Conservation (phyloP, 73 alveolate genomes). For the Uronychia setigera region DNA sequence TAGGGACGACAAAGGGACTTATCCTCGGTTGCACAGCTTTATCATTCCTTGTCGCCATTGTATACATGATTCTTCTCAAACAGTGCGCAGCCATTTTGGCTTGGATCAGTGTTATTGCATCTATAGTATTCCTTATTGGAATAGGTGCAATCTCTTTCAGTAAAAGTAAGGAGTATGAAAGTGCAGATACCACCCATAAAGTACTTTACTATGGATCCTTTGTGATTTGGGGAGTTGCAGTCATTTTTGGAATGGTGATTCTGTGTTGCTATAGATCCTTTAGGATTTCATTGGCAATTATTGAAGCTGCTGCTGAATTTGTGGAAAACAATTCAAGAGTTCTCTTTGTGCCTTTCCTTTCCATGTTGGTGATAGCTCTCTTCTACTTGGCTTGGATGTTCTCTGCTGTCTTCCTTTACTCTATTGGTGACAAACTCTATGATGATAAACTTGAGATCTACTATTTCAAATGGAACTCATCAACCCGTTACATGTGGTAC, state of each 20-base stretch:
- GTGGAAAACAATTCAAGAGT: slow-evolving; percentile 72
- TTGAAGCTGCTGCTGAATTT: slow-evolving; percentile 93
- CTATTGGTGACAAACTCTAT: slow-evolving; percentile 90
- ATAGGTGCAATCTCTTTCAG: slow-evolving; percentile 45
- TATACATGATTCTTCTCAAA: slow-evolving; percentile 60
- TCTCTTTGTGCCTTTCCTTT: slow-evolving; percentile 90
- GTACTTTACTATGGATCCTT: slow-evolving; percentile 18
- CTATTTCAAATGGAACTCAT: slow-evolving; percentile 88
- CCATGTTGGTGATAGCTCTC: slow-evolving; percentile 67
- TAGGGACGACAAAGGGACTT: slow-evolving; percentile 64
- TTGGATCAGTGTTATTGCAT: slow-evolving; percentile 54
- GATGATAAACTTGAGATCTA: slow-evolving; percentile 81
- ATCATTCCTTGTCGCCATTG: slow-evolving; percentile 24
- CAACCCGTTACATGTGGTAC: slow-evolving; percentile 87
- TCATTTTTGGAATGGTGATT: slow-evolving; percentile 65
- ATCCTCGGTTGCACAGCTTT: slow-evolving; percentile 24
- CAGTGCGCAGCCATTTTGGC: slow-evolving; percentile 59
- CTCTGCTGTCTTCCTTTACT: slow-evolving; percentile 80
- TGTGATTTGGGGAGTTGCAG: slow-evolving; percentile 58
- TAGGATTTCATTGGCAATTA: slow-evolving; percentile 90
- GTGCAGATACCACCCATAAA: not conserved
- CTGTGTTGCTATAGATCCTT: slow-evolving; percentile 89
- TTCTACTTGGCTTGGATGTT: slow-evolving; percentile 89
- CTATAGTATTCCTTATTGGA: slow-evolving; percentile 31
- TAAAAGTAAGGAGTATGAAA: not conserved